phyloP scores from a whole-genome alignment of 2,329 filamentous ascomycete species.

The Scedosporium dehoogii region DNA sequence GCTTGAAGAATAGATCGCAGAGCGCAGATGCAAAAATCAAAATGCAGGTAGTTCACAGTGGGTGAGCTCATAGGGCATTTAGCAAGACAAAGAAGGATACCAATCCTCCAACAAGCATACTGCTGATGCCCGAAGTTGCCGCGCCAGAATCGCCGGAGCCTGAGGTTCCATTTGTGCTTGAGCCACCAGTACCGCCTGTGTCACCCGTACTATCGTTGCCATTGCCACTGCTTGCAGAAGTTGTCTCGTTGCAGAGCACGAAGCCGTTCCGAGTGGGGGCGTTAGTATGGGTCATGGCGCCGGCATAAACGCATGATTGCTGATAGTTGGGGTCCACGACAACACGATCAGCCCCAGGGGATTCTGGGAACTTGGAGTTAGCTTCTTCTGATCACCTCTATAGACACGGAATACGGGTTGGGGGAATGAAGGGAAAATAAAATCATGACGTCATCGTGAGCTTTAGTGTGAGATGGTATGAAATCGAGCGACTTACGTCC shows the following conservation, averaged over 20 bases:
- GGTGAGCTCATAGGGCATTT: neutral
- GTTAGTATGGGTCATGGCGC: constrained; percentile 54
- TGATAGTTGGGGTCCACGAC: constrained; percentile 38
- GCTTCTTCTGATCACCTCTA: neutral
- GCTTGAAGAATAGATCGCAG: too few relatives aligned
- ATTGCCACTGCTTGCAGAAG: neutral
- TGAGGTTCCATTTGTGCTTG: neutral
- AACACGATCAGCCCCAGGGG: constrained; percentile 51
- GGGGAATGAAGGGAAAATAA: neutral
- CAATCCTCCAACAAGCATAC: neutral
- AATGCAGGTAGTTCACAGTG: neutral
- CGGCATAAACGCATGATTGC: constrained; percentile 36
- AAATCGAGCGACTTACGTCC: constrained; percentile 11
- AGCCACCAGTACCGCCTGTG: neutral
- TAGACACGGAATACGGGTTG: neutral
- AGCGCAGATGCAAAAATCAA: too few relatives aligned
- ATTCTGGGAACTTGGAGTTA: constrained; percentile 27
- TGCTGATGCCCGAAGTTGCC: neutral
- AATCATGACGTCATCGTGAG: neutral
- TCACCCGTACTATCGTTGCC: neutral
- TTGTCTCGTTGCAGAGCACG: constrained; percentile 35
- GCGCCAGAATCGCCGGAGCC: neutral
- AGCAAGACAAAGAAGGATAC: neutral
- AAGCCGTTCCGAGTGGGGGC: constrained; percentile 50
- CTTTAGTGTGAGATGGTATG: neutral